Conservation (phyloP, 1,284 basidiomycete genomes). For the Mycena sp. region DNA sequence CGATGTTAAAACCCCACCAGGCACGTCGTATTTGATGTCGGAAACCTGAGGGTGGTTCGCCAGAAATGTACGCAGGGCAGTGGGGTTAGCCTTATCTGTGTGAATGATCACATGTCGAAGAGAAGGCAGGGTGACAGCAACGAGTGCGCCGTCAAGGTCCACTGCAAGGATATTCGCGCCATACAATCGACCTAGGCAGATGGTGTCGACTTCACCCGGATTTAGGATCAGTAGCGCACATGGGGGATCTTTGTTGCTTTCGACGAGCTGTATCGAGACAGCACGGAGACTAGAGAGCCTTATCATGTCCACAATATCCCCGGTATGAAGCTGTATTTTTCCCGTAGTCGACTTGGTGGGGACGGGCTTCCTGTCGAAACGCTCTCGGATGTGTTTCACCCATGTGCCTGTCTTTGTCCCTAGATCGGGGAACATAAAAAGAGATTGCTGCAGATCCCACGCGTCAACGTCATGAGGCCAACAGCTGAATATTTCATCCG, state of each 20-base stretch:
- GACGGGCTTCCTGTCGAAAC: constrained; percentile 4
- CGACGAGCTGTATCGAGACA: constrained; percentile 6
- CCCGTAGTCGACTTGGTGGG: constrained; percentile 2
- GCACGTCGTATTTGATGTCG: constrained; percentile 1
- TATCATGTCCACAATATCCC: neutral
- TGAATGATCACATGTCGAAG: constrained; percentile 3
- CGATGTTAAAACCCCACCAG: neutral
- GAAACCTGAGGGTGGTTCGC: constrained; percentile 4
- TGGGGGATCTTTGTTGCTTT: constrained; percentile 6
- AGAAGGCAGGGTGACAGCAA: neutral
- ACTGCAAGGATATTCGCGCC: constrained; percentile 2
- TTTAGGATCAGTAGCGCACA: constrained; percentile 2
- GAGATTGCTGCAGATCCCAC: constrained; percentile 8
- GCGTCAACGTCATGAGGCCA: constrained; percentile 3
- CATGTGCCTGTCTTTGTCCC: constrained; percentile 3
- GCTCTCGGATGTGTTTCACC: constrained; percentile 4
- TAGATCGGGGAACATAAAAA: neutral
- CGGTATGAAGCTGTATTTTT: constrained; percentile 5
- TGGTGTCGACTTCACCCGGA: constrained; percentile 3
- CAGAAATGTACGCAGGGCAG: constrained; percentile 7
- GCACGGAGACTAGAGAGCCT: constrained; percentile 1
- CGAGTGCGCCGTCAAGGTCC: constrained; percentile 1
- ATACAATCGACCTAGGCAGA: constrained; percentile 3
- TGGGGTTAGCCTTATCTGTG: constrained; percentile 4
- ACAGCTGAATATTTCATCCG: neutral